phyloP scores from a whole-genome alignment of 2,329 filamentous ascomycete genomes.

The Exserohilum rostratum region DNA sequence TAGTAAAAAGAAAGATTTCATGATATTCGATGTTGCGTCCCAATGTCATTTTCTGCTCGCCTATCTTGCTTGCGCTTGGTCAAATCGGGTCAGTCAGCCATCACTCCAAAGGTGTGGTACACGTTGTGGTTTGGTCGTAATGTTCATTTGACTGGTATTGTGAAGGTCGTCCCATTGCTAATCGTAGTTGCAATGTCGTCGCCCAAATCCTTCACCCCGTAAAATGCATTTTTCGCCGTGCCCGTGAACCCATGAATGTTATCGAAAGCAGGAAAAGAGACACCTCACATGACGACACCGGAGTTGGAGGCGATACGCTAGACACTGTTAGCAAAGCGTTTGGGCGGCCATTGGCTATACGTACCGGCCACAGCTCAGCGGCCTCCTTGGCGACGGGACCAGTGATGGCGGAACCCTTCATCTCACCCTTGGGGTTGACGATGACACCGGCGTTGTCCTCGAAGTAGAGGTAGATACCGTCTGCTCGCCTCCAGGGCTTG shows the following conservation, averaged over 20 bases:
- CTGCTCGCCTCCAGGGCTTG: conserved; percentile 99
- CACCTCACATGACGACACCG: conserved; percentile 96
- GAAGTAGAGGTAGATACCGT: conserved; percentile 99
- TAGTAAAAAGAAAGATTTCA: not conserved
- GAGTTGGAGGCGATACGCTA: conserved; percentile 99
- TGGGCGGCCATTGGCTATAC: conserved; percentile 45
- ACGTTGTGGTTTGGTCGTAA: conserved; percentile 29
- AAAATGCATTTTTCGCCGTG: conserved; percentile 51
- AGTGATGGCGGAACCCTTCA: conserved; percentile 99
- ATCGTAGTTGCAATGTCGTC: conserved; percentile 42
- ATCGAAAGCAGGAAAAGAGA: conserved; percentile 49
- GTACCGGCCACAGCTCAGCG: conserved; percentile 97
- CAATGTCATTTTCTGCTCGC: not conserved
- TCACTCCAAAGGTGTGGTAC: conserved; percentile 5
- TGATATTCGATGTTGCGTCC: not conserved
- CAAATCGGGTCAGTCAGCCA: conserved; percentile 3
- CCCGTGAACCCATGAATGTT: conserved; percentile 48
- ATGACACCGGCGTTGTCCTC: conserved; percentile 99
- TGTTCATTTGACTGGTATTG: conserved; percentile 43
- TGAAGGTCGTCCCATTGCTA: conserved; percentile 47
- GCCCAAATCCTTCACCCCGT: conserved; percentile 44
- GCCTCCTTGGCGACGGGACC: conserved; percentile 99
- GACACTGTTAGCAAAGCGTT: conserved; percentile 38
- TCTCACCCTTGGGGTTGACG: conserved; percentile 99
- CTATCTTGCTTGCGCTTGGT: not conserved